Percentiles rank a stretch among this genome's conserved stretches.
phyloP scores from a whole-genome alignment of 1,139 yeast genomes.

The Diutina ranongensis region DNA sequence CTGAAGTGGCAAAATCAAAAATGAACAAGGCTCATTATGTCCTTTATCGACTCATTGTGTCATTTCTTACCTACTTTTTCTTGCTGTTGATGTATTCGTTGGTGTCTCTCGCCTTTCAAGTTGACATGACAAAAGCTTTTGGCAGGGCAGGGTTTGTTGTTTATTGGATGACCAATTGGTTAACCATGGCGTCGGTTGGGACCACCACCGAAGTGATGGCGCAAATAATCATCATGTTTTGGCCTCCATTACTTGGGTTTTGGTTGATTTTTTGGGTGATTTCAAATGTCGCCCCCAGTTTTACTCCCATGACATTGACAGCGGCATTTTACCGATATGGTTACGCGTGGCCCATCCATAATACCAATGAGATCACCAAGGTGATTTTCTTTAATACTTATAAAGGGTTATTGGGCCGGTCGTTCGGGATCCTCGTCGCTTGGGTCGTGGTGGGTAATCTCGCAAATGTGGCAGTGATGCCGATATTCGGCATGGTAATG shows the following conservation, averaged over 20 bases:
- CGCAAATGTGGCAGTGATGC: slow-evolving; percentile 28
- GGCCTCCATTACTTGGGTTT: slow-evolving; percentile 43
- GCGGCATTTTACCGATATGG: slow-evolving; percentile 51
- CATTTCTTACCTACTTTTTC: slow-evolving; percentile 24
- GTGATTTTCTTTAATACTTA: slow-evolving; percentile 47
- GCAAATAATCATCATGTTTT: slow-evolving; percentile 28
- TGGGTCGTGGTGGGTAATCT: slow-evolving; percentile 45
- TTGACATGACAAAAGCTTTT: slow-evolving; percentile 39
- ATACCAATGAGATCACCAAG: slow-evolving; percentile 42
- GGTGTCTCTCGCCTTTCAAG: slow-evolving; percentile 50
- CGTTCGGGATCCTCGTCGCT: slow-evolving; percentile 42
- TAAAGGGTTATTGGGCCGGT: slow-evolving; percentile 44
- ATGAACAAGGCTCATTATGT: slow-evolving; percentile 29
- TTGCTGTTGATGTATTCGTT: slow-evolving; percentile 44
- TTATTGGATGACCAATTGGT: slow-evolving; percentile 50
- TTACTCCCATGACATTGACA: slow-evolving; percentile 43
- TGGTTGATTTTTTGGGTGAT: slow-evolving; percentile 58
- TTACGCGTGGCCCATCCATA: slow-evolving; percentile 54
- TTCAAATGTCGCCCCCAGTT: slow-evolving; percentile 47
- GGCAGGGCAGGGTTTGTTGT: slow-evolving; percentile 55
- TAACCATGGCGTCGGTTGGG: slow-evolving; percentile 51
- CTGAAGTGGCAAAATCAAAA: slow-evolving; percentile 28
- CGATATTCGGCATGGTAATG: slow-evolving; percentile 1
- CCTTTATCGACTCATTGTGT: slow-evolving; percentile 28
- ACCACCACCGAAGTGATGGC: slow-evolving; percentile 53